Conservation (phyloP, 2,329 filamentous ascomycete genomes). For the Fusarium nelsonii region DNA sequence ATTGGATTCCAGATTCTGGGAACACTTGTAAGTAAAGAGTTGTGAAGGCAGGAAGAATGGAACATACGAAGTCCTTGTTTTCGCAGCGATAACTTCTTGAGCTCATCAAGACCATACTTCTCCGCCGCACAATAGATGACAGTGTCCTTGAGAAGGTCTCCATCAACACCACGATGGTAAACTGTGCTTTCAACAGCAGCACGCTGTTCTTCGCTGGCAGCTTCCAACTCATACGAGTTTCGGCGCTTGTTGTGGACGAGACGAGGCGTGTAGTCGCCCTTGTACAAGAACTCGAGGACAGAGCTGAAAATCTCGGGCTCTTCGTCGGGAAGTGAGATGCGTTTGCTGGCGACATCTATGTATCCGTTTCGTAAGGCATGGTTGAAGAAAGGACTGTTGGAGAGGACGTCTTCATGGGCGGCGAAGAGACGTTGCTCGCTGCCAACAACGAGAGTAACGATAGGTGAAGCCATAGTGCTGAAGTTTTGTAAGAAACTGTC, state of each 20-base stretch:
- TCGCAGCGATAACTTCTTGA: slow-evolving; percentile 85
- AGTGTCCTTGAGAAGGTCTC: slow-evolving; percentile 85
- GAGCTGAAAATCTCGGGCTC: slow-evolving; percentile 92
- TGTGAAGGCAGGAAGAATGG: not conserved
- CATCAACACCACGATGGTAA: slow-evolving; percentile 73
- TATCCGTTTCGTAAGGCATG: slow-evolving; percentile 53
- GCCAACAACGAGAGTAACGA: slow-evolving; percentile 86
- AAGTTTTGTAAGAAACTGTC: slow-evolving; percentile 12
- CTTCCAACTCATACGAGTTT: slow-evolving; percentile 86
- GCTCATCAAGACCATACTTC: slow-evolving; percentile 83
- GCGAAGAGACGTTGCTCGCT: slow-evolving; percentile 88
- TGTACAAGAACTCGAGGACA: slow-evolving; percentile 91
- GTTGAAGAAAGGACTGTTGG: slow-evolving; percentile 80
- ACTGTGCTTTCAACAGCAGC: slow-evolving; percentile 72
- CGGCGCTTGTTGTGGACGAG: slow-evolving; percentile 84
- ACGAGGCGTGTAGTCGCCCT: slow-evolving; percentile 91
- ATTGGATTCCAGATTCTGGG: slow-evolving; percentile 80
- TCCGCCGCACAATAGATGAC: slow-evolving; percentile 91
- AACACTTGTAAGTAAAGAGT: slow-evolving; percentile 8
- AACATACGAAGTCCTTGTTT: slow-evolving; percentile 86
- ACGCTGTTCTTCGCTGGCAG: slow-evolving; percentile 60
- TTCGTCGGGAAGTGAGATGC: slow-evolving; percentile 84
- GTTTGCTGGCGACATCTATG: slow-evolving; percentile 64
- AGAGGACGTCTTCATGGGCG: slow-evolving; percentile 88
- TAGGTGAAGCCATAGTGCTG: slow-evolving; percentile 70